Evolutionary conservation across 139 green algal genomes (phyloP), one percentile per base, ranked within the genome.

Genomic region (Deuterostichococcus epilithicus): DNA sequence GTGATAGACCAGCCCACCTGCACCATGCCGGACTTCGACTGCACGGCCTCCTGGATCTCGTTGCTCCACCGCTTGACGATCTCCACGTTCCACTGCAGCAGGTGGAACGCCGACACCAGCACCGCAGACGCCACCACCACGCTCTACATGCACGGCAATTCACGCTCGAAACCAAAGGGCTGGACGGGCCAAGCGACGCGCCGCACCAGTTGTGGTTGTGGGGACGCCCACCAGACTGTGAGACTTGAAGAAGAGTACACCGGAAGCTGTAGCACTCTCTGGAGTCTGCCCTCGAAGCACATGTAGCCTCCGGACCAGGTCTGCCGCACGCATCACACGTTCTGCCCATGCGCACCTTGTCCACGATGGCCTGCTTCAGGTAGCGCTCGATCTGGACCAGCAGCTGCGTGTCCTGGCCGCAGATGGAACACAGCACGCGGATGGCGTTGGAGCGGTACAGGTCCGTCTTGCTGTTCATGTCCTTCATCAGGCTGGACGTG

Each of bases 401-500:
- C 84, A 99, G 85, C 82, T 88, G 82, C 32, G 78, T 78, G 85
- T 98, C 94, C 44, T 94, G 94, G 52, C 52, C 52, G 18, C 52
- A 63, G 81, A 99, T 99, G 68, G 90, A 90, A 84, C 94, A 97
- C 23, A 99, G 91, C 78, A 99, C 96, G 32, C 96, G 90, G 73
- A 99, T 97, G 32, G 96, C 92, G 81, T 99, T 99, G 66, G 91
- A 88, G 20, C 95, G 86, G 83, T 98, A 99, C 42, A 98, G 85
- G 73, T 99, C 95, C 30, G 88, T 92, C 68, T 91, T 94, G 84
- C 81, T 91, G 88, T 98, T 99, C 94, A 99, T 99, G 88, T 99
- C 96, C 88, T 99, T 99, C 96, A 99, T 99, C 1, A 99, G 86
- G 35, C 91, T 97, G 82, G 78, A 90, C 39, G 95, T 99, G 58